Evolutionary conservation across 805 yeast species (phyloP), one percentile per base, ranked within the genome.

Genomic region (Saturnispora quitensis): DNA sequence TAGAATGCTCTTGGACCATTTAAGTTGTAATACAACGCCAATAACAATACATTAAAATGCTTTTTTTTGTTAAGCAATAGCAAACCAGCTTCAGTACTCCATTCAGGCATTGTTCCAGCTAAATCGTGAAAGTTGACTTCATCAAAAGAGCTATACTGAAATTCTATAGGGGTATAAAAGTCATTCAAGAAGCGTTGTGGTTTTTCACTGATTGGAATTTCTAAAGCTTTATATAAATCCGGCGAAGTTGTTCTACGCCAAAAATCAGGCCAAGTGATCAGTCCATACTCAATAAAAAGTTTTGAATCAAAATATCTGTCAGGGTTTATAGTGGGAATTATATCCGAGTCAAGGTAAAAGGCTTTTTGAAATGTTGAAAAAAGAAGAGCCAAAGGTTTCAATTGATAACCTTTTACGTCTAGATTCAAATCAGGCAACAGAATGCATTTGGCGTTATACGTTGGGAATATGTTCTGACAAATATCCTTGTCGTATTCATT

Each of bases 231-330:
- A 62, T 81, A 84, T 56, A 75, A 76, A 35, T 67, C 62, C 2
- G 89, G 89, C 1, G 84, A 73, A 0, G 86, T 78, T 4, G 85
- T 77, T 53, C 90, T 72, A 59, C 78, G 72, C 89, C 90, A 84
- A 54, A 80, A 80, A 66, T 84, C 89, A 1, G 89, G 90, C 89
- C 89, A 84, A 2, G 81, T 72, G 33, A 84, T 73, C 64, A 84
- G 64, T 3, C 86, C 85, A 38, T 68, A 65, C 13, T 68, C 62
- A 28, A 58, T 53, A 62, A 72, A 82, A 3, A 84, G 75, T 22
- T 73, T 73, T 1, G 68, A 60, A 1, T 55, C 51, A 27, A 69
- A 64, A 7, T 70, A 51, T 6, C 40, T 27, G 49, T 72, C 75
- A 4, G 77, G 77, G 55, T 72, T 70, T 40, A 63, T 60, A 31